phyloP scores from a whole-genome alignment of 768 basidiomycete genomes.

The Pisolithus microcarpus region DNA sequence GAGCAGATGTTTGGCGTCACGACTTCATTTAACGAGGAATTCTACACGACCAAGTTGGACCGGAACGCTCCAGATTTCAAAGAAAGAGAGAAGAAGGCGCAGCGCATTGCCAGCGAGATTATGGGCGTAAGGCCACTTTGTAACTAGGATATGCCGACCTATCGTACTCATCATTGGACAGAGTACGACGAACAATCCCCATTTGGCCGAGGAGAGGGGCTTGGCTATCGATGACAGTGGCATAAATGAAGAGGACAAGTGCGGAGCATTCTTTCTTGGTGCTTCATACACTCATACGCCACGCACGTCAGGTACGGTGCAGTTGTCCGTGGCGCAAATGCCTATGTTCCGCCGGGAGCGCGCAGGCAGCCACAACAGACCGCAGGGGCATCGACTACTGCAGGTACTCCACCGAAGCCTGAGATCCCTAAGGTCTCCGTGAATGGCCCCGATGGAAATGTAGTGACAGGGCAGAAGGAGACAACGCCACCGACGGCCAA shows the following conservation, averaged over 20 bases:
- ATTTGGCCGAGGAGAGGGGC: constrained; percentile 84
- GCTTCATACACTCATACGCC: constrained; percentile 12
- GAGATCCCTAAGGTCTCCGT: constrained; percentile 71
- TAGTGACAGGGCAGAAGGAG: constrained; percentile 35
- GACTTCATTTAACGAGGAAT: constrained; percentile 87
- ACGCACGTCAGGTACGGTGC: constrained; percentile 68
- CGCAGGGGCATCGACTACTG: constrained; percentile 24
- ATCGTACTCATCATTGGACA: constrained; percentile 24
- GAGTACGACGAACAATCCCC: constrained; percentile 65
- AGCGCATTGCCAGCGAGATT: constrained; percentile 87
- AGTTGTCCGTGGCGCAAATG: constrained; percentile 79
- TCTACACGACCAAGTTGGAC: constrained; percentile 93
- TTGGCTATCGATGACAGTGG: constrained; percentile 60
- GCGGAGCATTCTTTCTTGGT: constrained; percentile 20
- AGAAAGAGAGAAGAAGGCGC: constrained; percentile 82
- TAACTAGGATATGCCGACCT: constrained; percentile 1
- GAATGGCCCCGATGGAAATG: constrained; percentile 70
- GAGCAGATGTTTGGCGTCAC: constrained; percentile 89
- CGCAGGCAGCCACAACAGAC: constrained; percentile 36
- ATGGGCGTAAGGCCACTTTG: constrained; percentile 51
- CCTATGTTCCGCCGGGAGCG: constrained; percentile 92
- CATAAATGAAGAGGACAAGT: constrained; percentile 96
- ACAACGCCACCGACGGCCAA: constrained; percentile 44
- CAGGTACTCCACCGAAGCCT: constrained; percentile 21
- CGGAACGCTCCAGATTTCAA: constrained; percentile 77